Conservation (phyloP, 2,329 filamentous ascomycete genomes). For the Pseudofabraea citricarpa region DNA sequence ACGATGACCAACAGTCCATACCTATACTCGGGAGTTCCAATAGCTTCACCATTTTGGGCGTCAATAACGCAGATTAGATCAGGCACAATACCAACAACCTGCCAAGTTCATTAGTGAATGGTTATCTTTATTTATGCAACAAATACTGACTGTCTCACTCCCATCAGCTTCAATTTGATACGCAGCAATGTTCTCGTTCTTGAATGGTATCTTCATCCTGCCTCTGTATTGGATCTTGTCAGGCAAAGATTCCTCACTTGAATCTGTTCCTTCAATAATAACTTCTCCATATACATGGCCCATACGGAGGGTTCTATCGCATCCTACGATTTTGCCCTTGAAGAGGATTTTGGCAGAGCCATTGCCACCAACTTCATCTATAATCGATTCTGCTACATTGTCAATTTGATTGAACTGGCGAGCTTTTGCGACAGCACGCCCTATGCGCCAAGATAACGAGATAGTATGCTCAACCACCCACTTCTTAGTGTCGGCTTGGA, state of each 20-base stretch:
- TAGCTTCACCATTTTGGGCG: constrained; percentile 40
- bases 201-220: constrained; percentile 61
- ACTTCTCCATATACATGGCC: constrained; percentile 57
- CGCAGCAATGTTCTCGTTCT: constrained; percentile 68
- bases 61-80: constrained; percentile 46
- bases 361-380: constrained; percentile 50
- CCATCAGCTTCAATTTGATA: constrained; percentile 7
- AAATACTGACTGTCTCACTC: constrained; percentile 9
- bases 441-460: constrained; percentile 45
- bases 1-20: constrained; percentile 48
- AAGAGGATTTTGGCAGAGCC: constrained; percentile 50
- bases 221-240: constrained; percentile 9
- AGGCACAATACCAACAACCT: constrained; percentile 51
- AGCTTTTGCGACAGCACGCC: constrained; percentile 49
- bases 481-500: constrained; percentile 37
- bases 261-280: constrained; percentile 37
- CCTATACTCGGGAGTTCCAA: constrained; percentile 49
- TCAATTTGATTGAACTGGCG: constrained; percentile 44
- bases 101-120: constrained; percentile 38
- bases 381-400: constrained; percentile 51
- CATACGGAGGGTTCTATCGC: constrained; percentile 49
- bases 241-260: constrained; percentile 26
- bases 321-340: constrained; percentile 58
- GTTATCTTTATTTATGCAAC: too few species aligned
- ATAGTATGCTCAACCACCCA: constrained; percentile 45